phyloP scores from a whole-genome alignment of 1,284 basidiomycete species.

The Peniophora sp. region DNA sequence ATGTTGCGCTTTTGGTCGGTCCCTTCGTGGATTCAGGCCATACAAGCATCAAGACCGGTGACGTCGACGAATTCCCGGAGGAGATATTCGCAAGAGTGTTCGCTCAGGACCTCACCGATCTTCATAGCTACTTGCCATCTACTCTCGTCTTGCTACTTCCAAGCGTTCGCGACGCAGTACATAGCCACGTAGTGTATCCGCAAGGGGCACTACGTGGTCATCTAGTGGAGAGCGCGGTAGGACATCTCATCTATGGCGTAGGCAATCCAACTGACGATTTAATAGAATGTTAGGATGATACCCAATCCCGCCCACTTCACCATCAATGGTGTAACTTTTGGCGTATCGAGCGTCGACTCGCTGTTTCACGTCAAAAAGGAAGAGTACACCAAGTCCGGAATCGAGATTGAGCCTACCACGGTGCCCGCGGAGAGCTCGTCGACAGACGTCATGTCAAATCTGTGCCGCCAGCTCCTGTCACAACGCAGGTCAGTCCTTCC shows the following conservation, averaged over 20 bases:
- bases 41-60: constrained; percentile 64
- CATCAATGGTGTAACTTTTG: constrained; percentile 81
- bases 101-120: constrained; percentile 45
- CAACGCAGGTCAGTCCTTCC: constrained; percentile 65
- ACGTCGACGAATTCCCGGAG: constrained; percentile 55
- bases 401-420: constrained; percentile 52
- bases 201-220: constrained; percentile 64
- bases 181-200: constrained; percentile 79
- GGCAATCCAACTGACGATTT: not conserved
- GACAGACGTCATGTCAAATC: constrained; percentile 70
- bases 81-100: constrained; percentile 72
- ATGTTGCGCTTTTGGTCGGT: constrained; percentile 80
- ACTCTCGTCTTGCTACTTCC: constrained; percentile 77
- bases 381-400: constrained; percentile 69
- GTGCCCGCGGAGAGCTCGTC: constrained; percentile 32
- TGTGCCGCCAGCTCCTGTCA: constrained; percentile 75
- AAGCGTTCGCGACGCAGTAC: constrained; percentile 75
- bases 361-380: constrained; percentile 86
- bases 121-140: constrained; percentile 56
- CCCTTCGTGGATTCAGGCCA: constrained; percentile 84
- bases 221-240: constrained; percentile 39
- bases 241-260: constrained; percentile 11
- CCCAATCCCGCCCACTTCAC: constrained; percentile 86
- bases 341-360: constrained; percentile 74
- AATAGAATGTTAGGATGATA: constrained; percentile 67